Conservation (phyloP, 257 asterid genomes). For the Anisodus tanguticus region DNA sequence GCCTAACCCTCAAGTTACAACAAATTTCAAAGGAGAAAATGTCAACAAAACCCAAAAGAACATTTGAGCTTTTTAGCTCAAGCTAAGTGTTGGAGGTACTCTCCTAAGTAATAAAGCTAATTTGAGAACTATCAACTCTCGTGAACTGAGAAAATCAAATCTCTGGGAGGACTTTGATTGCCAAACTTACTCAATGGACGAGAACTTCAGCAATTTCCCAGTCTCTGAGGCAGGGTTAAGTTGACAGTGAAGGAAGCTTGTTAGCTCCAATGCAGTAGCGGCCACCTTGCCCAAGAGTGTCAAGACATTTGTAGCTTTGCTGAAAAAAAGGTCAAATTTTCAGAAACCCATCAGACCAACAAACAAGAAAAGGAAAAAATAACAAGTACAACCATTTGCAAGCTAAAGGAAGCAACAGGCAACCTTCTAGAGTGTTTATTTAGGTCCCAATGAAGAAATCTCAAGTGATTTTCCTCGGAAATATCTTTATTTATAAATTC, state of each 20-base stretch:
- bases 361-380: background rate
- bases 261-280: constrained; percentile 67
- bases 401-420: constrained; percentile 13
- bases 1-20: background rate
- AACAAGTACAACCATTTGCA: constrained; percentile 22
- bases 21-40: background rate
- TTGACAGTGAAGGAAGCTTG: constrained; percentile 75
- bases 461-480: constrained; percentile 65
- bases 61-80: background rate
- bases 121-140: background rate
- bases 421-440: constrained; percentile 78
- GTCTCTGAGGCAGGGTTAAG: constrained; percentile 55
- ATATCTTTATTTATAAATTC: constrained; percentile 72
- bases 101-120: background rate
- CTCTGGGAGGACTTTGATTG: background rate
- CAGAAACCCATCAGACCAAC: constrained; percentile 13
- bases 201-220: constrained; percentile 36
- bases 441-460: constrained; percentile 96
- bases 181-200: constrained; percentile 37
- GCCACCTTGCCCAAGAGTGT: constrained; percentile 73
- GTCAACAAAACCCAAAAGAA: background rate
- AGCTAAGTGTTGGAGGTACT: constrained; percentile 5
- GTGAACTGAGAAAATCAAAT: constrained; percentile 5
- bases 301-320: constrained; percentile 73
- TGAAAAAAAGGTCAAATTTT: constrained; percentile 36